A percentile compares a stretch with the other conserved stretches of the same genome.
Evolutionary conservation across 73 alveolate genomes (phyloP).

Genomic region (Uronychia binucleata): DNA sequence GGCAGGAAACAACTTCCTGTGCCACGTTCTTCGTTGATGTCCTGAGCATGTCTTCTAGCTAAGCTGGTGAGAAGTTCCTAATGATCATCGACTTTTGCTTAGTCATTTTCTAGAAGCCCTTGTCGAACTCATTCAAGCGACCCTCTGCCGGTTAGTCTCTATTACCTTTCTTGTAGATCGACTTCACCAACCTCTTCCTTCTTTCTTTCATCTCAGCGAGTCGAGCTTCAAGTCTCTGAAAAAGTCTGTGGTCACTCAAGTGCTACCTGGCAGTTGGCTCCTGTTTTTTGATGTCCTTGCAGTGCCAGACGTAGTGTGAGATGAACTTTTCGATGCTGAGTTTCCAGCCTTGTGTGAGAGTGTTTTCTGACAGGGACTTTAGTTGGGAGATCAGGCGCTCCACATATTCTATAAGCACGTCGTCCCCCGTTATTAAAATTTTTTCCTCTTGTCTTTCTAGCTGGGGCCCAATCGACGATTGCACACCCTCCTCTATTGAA

Average conservation of each 20-base stretch:
- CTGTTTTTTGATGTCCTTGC: conserved; percentile 18
- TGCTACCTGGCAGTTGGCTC: conserved; percentile 14
- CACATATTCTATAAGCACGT: conserved; percentile 49
- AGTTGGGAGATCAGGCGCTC: conserved; percentile 18
- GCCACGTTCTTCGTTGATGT: conserved; percentile 40
- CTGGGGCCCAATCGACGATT: too few species aligned
- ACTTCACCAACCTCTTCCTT: conserved; percentile 57
- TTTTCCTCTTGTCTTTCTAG: conserved; percentile 28
- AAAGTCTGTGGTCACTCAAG: too few species aligned
- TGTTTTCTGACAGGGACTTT: conserved; percentile 7
- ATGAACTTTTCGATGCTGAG: conserved; percentile 35
- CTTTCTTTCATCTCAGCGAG: conserved; percentile 69
- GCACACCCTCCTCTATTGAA: too few species aligned
- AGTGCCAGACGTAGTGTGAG: conserved; percentile 61
- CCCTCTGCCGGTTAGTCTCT: conserved; percentile 9
- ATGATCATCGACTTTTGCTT: conserved; percentile 25
- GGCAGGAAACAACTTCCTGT: conserved; percentile 20
- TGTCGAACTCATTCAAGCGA: too few species aligned
- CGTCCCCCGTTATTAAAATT: conserved; percentile 59
- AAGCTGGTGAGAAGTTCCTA: conserved; percentile 11
- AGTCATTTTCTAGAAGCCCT: conserved; percentile 18
- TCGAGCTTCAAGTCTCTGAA: conserved; percentile 61
- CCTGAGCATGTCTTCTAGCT: conserved; percentile 46
- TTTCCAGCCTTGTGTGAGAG: background rate
- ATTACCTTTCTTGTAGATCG: conserved; percentile 55